Conservation (phyloP, 169 alveolate species). For the Neospora caninum region DNA sequence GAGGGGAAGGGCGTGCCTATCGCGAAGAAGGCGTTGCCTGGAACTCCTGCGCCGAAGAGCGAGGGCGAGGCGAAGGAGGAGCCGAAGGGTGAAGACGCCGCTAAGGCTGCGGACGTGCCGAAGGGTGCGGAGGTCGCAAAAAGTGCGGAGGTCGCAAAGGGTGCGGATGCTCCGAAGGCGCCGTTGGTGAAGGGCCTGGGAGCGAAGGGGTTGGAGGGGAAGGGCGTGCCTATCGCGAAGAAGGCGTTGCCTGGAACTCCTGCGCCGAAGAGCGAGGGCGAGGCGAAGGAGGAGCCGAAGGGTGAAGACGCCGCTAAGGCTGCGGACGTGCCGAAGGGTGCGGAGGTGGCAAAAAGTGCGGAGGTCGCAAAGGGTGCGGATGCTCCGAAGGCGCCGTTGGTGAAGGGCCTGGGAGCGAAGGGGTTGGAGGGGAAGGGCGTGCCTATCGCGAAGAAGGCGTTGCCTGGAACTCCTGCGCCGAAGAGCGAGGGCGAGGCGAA, state of each 20-base stretch:
- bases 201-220: background rate
- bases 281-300: too few relatives aligned
- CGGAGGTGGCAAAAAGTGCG: background rate
- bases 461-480: too few relatives aligned
- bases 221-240: background rate
- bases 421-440: background rate
- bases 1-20: background rate
- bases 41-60: background rate
- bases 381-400: background rate
- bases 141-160: background rate
- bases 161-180: background rate
- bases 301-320: background rate
- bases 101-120: background rate
- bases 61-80: background rate
- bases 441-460: too few relatives aligned
- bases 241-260: too few relatives aligned
- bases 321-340: background rate
- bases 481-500: too few relatives aligned
- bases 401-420: too few relatives aligned
- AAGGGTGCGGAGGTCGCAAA: background rate
- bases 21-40: background rate
- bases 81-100: background rate
- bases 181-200: background rate
- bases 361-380: background rate
- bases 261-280: too few relatives aligned